phyloP scores from a whole-genome alignment of 257 asterid species.

The Solanum virginianum region DNA sequence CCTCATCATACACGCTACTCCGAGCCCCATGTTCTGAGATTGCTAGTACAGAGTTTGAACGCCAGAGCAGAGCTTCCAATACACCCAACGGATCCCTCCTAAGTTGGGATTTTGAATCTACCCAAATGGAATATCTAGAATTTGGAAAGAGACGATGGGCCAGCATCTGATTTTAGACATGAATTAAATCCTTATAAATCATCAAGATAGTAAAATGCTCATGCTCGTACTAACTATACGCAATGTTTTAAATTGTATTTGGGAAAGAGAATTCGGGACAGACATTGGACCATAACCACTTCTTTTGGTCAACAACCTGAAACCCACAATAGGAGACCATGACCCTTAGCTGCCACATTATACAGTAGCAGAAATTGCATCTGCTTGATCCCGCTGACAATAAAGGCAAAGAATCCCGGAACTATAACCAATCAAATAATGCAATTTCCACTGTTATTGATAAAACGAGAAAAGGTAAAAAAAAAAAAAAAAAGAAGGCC shows the following conservation, averaged over 20 bases:
- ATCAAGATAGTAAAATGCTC: neutral
- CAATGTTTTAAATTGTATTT: neutral
- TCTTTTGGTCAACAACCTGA: neutral
- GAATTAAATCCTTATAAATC: neutral
- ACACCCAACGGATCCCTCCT: slow-evolving; percentile 95
- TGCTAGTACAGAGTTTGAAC: slow-evolving; percentile 62
- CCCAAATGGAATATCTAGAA: slow-evolving; percentile 91
- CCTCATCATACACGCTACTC: slow-evolving; percentile 95
- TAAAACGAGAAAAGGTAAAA: neutral
- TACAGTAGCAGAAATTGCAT: neutral
- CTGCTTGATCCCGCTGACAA: neutral
- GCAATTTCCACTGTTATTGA: neutral
- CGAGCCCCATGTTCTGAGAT: slow-evolving; percentile 99
- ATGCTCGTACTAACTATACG: neutral
- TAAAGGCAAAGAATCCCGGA: neutral
- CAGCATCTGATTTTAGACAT: slow-evolving; percentile 61
- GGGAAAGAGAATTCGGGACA: neutral
- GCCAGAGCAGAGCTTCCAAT: slow-evolving; percentile 89
- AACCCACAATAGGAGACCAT: neutral
- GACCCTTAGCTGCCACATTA: neutral
- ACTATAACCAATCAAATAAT: neutral
- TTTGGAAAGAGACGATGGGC: slow-evolving; percentile 95
- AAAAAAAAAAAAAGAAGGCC: no score
- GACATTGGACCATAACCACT: neutral
- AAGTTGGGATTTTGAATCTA: slow-evolving; percentile 92